Percentiles rank a stretch among this genome's conserved stretches.
Conservation (phyloP, 2,329 filamentous ascomycete species). For the Aspergillus sojae region DNA sequence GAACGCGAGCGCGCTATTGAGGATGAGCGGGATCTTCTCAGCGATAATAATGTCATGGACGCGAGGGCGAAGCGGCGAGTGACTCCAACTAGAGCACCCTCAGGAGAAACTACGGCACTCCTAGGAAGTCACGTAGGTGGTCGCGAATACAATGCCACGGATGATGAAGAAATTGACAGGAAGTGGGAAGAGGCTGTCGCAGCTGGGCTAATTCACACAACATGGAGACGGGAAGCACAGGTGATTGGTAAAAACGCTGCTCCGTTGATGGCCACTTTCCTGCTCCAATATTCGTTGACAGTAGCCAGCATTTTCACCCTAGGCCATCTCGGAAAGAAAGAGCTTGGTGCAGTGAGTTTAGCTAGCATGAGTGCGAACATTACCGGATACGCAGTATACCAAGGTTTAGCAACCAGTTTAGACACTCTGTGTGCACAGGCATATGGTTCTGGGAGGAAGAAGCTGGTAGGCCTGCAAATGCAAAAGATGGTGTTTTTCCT, state of each 20-base stretch:
- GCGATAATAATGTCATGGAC: conserved; percentile 61
- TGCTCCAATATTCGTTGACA: conserved; percentile 83
- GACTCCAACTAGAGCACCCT: conserved; percentile 6
- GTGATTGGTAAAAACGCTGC: conserved; percentile 73
- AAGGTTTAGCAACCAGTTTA: conserved; percentile 84
- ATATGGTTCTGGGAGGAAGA: conserved; percentile 86
- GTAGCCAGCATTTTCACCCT: conserved; percentile 79
- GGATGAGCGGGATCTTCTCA: conserved; percentile 61
- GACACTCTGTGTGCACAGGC: conserved; percentile 94
- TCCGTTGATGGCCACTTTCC: conserved; percentile 72
- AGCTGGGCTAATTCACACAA: conserved; percentile 80
- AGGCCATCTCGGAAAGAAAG: conserved; percentile 71
- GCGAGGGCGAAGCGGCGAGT: conserved; percentile 11
- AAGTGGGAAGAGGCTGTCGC: conserved; percentile 86
- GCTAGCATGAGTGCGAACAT: conserved; percentile 81
- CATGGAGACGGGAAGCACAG: conserved; percentile 87
- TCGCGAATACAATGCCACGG: conserved; percentile 52
- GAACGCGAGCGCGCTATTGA: conserved; percentile 58
- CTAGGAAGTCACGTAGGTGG: conserved; percentile 46
- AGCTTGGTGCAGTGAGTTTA: conserved; percentile 68
- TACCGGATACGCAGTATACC: conserved; percentile 72
- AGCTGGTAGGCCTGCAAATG: conserved; percentile 81
- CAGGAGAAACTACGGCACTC: conserved; percentile 53
- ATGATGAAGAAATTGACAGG: conserved; percentile 63
- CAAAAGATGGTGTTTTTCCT: conserved; percentile 82